Evolutionary conservation across 306 rosid genomes (phyloP).

Genomic region (Quercus engelmannii): DNA sequence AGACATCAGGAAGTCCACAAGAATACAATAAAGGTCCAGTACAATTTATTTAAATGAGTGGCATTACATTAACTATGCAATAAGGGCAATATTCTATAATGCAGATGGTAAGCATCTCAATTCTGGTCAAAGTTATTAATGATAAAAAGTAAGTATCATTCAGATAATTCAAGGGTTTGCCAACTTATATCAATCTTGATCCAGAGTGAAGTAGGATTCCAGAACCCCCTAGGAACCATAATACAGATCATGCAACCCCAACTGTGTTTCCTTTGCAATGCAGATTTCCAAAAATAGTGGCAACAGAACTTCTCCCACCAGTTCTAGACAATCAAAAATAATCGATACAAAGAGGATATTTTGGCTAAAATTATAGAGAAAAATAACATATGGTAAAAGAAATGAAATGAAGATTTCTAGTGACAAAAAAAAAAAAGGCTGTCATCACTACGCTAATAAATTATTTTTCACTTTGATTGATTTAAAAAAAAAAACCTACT

Average conservation of each 20-base stretch:
- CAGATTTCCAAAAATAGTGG: no score
- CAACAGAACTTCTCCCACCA: neutral
- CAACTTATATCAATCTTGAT: neutral
- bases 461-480: no score
- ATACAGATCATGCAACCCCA: no score
- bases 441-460: no score
- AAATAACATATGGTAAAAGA: no score
- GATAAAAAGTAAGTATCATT: neutral
- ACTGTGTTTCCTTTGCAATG: no score
- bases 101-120: conserved; percentile 7
- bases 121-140: conserved; percentile 5
- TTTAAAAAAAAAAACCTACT: neutral
- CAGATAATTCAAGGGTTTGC: neutral
- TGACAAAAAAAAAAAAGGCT: no score
- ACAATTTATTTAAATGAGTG: neutral
- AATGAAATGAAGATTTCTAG: no score
- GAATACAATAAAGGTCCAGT: neutral
- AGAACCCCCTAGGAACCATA: neutral
- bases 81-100: conserved; percentile 7
- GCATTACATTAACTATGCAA: neutral
- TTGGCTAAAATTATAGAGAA: no score
- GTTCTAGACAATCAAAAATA: neutral
- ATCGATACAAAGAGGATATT: neutral
- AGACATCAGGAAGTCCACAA: neutral
- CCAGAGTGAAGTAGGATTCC: neutral